Evolutionary conservation across 2,329 filamentous ascomycete species (phyloP).

Genomic region (Hypomyces rosellus): DNA sequence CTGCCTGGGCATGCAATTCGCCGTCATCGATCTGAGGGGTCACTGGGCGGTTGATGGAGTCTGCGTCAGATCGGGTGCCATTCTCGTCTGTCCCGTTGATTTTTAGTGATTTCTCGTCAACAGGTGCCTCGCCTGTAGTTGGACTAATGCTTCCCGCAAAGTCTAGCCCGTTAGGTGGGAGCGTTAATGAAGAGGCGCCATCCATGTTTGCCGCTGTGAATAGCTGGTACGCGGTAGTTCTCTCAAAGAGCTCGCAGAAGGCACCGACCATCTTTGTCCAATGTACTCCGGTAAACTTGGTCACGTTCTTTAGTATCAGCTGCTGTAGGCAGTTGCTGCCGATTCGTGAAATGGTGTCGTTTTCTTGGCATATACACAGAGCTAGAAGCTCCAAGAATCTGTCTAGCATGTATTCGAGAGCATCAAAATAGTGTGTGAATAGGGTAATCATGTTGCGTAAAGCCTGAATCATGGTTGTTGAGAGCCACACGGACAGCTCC

Average conservation of each 20-base stretch:
- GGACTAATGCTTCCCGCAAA: slow-evolving; percentile 42
- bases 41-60: slow-evolving; percentile 25
- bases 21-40: slow-evolving; percentile 28
- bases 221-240: slow-evolving; percentile 89
- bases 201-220: slow-evolving; percentile 73
- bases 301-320: slow-evolving; percentile 91
- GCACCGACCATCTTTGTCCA: slow-evolving; percentile 93
- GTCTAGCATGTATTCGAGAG: slow-evolving; percentile 95
- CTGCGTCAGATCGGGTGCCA: slow-evolving; percentile 22
- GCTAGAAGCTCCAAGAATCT: slow-evolving; percentile 92
- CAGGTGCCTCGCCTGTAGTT: slow-evolving; percentile 29
- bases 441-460: slow-evolving; percentile 97
- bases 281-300: slow-evolving; percentile 79
- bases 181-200: slow-evolving; percentile 44
- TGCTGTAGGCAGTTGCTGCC: slow-evolving; percentile 98
- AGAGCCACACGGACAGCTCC: slow-evolving; percentile 96
- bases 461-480: slow-evolving; percentile 98
- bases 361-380: slow-evolving; percentile 97
- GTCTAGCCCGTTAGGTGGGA: slow-evolving; percentile 46
- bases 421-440: slow-evolving; percentile 97
- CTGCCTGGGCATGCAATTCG: slow-evolving; percentile 26
- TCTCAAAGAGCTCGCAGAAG: slow-evolving; percentile 91
- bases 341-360: slow-evolving; percentile 95
- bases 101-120: slow-evolving; percentile 52
- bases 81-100: slow-evolving; percentile 50